Conservation (phyloP, 805 yeast genomes). For the Cyberlindnera petersonii region DNA sequence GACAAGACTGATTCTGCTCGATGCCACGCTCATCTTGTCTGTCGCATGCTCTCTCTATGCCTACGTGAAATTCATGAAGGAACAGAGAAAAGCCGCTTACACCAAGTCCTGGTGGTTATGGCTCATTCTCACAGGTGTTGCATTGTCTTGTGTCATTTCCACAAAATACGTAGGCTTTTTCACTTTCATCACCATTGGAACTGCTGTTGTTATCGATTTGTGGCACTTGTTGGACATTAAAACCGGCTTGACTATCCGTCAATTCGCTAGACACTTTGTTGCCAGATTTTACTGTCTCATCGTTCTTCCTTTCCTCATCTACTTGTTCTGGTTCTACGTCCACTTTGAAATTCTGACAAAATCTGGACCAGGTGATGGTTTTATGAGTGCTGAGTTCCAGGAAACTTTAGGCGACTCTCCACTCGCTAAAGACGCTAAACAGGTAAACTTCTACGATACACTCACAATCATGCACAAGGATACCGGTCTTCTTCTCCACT, state of each 20-base stretch:
- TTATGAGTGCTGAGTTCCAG: slow-evolving; percentile 95
- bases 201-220: slow-evolving; percentile 78
- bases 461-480: slow-evolving; percentile 78
- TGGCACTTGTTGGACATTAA: slow-evolving; percentile 81
- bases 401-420: slow-evolving; percentile 85
- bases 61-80: slow-evolving; percentile 73
- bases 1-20: slow-evolving; percentile 85
- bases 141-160: slow-evolving; percentile 87
- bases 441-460: slow-evolving; percentile 69
- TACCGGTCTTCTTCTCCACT: slow-evolving; percentile 76
- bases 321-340: slow-evolving; percentile 85
- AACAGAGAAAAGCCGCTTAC: slow-evolving; percentile 63
- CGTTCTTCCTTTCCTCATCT: slow-evolving; percentile 75
- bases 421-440: slow-evolving; percentile 63
- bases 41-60: slow-evolving; percentile 78
- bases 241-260: slow-evolving; percentile 55
- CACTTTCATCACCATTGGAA: slow-evolving; percentile 83
- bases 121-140: slow-evolving; percentile 78
- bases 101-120: slow-evolving; percentile 78
- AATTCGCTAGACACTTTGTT: slow-evolving; percentile 62
- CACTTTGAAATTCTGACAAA: slow-evolving; percentile 78
- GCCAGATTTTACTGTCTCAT: slow-evolving; percentile 72
- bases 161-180: slow-evolving; percentile 96
- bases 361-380: slow-evolving; percentile 94
- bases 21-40: slow-evolving; percentile 80